Evolutionary conservation across 2,329 filamentous ascomycete species (phyloP), one percentile per base, ranked within the genome.

Genomic region (Trichoderma cornu-damae): DNA sequence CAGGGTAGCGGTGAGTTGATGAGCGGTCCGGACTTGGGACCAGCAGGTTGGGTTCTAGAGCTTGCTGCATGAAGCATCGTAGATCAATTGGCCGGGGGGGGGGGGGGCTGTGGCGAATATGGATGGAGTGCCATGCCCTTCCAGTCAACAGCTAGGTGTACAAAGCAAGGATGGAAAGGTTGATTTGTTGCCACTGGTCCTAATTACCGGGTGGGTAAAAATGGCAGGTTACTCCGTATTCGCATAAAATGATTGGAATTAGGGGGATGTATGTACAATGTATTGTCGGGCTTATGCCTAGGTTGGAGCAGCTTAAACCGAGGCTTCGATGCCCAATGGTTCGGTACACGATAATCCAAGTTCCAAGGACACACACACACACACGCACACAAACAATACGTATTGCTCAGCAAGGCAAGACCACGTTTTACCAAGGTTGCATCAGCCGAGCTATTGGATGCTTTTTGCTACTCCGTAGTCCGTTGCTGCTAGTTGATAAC

Each of bases 71-170:
- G 34, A 51, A 26, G 20, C 18, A 14, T 43, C 38, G 40, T 30
- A 53, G 50, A 53, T 53, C 50, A 43, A 44, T 44, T 53, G 38
- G 30, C 38, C 30, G 50, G 50, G 50, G 44, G 34, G 11, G 14
- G 40, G 50, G 50, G 50, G 44, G 34, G 11, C 20, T 16, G 40
- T 53, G 50, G 50, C 50, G n/a, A 53, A n/a, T n/a, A n/a, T n/a
- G n/a, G 42, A 53, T 53, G 50, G 26, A 53, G 38, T 26, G n/a
- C 47, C 47, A 26, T 49, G 35, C 7, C 38, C 18, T 7, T 40
- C 34, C 22, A 20, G 26, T 52, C 28, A 42, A 16, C 32, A 30
- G 49, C 49, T 42, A 9, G 37, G 37, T 16, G 14, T 22, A n/a
- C n/a, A n/a, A n/a, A n/a, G n/a, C n/a, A n/a, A n/a, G n/a, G n/a